Evolutionary conservation across 106 monocot species (phyloP), one percentile per base, ranked within the genome.

Genomic region (Posidonia australis): DNA sequence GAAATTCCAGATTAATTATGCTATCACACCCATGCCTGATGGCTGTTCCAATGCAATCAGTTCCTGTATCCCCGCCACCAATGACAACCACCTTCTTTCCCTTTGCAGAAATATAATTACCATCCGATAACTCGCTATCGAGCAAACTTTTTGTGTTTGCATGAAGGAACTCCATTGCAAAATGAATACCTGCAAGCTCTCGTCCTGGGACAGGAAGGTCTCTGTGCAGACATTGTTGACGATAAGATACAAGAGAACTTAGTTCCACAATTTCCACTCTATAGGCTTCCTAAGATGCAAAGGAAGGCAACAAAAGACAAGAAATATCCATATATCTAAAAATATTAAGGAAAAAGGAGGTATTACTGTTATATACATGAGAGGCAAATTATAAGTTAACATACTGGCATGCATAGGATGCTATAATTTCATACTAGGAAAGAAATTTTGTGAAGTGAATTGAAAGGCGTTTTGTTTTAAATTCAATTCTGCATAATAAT

Each of bases 61-160:
- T 93, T 55, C 92, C 92, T 17, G 92, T 93, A 57, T 93, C 92
- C 45, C 92, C 92, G 36, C 92, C 92, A 57, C 92, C 92, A 31
- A 93, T 88, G 23, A 93, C 92, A 11, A 93, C 76, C 10, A 93
- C 88, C 70, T 88, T 93, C 66, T 93, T 93, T 21, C 88, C 88
- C 57, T 83, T 77, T 55, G 92, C 92, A 63, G 84, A 88, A 54
- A 93, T 85, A 68, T 93, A 93, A 36, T 78, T 80, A 56, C 83
- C 82, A 72, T 93, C 88, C 28, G 78, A 46, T 29, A 88, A 67
- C 61, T 83, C 77, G 70, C 92, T 93, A 51, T 93, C 92, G n/a
- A 93, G 88, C 72, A 93, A 83, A 66, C 92, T 93, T 65, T 88
- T 93, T 51, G 92, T 93, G 70, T 93, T 93, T 46, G 85, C 85